Evolutionary conservation across 164 flowering plant genomes (phyloP), one percentile per base, ranked within the genome.

Genomic region (Annona cherimola): DNA sequence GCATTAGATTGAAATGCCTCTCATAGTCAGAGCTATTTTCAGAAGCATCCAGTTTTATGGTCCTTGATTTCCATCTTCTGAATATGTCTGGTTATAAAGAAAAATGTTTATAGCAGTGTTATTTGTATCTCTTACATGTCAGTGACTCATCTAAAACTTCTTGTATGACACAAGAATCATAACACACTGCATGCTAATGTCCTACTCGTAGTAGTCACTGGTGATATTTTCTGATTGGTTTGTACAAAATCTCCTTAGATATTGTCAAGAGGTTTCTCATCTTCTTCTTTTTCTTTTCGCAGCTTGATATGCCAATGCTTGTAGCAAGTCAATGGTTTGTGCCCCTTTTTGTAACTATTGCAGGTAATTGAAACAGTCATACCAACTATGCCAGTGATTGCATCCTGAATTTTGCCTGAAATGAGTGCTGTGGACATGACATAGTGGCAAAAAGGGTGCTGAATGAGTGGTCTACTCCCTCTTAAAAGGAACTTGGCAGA

Each of bases 311-410:
- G 81, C 94, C 90, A 1, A 80, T 82, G 67, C 76, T 86, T 11
- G 86, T 85, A 77, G 80, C 86, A 61, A 87, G 85, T 74, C 97
- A 86, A 71, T 93, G 99, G 98, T 81, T 96, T 70, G 69, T 89
- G 54, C 98, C 97, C 72, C 82, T 85, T 42, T 68, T 86, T 43
- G 76, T 91, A 76, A 86, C 92, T 4, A 35, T 83, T 64, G 79
- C 81, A 71, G 98, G 99, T 93, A 69, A 77, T 86, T 81, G 67
- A 62, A 63, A 64, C 42, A 40, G 57, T 11, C 57, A 9, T 16
- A 50, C 57, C 14, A 11, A 16, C 57, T 16, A 11, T 8, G 14
- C 57, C 57, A 11, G 14, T 50, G 57, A 50, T 26, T 26, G 35
- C 57, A 50, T 16, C 57, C 57, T 9, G 57, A 50, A 16, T 16